phyloP scores from a whole-genome alignment of 2,329 filamentous ascomycete genomes.

The Plectosphaerella sp. region DNA sequence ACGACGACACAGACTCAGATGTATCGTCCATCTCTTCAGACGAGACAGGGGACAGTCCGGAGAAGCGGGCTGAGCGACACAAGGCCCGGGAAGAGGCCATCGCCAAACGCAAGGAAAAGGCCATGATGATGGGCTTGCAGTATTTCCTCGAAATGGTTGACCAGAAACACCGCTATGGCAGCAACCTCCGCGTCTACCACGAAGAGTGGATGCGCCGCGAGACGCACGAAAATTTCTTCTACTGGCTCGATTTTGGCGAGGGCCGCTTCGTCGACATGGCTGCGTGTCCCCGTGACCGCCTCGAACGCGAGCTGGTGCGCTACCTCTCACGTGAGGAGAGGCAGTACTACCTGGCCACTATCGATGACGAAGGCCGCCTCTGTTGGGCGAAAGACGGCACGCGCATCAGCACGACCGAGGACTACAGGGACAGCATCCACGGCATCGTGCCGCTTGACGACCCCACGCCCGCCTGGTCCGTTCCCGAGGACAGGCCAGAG shows the following conservation, averaged over 20 bases:
- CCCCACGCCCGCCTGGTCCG: conserved; percentile 48
- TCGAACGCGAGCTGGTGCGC: conserved; percentile 76
- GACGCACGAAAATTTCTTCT: conserved; percentile 87
- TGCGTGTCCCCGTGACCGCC: conserved; percentile 65
- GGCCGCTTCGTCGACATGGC: conserved; percentile 67
- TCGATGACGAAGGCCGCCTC: conserved; percentile 71
- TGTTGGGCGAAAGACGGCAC: conserved; percentile 82
- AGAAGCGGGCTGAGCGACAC: conserved; percentile 31
- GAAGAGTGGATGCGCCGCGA: conserved; percentile 74
- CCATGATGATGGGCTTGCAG: conserved; percentile 77
- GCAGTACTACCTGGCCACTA: conserved; percentile 71
- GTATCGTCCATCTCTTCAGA: conserved; percentile 19
- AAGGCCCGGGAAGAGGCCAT: conserved; percentile 44
- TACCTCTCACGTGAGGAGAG: conserved; percentile 82
- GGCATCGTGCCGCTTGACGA: conserved; percentile 65
- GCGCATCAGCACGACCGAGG: conserved; percentile 69
- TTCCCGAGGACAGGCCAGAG: conserved; percentile 20
- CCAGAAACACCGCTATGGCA: conserved; percentile 81
- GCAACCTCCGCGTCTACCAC: conserved; percentile 77
- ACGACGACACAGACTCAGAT: conserved; percentile 44
- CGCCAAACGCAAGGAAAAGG: conserved; percentile 56
- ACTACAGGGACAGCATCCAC: conserved; percentile 75
- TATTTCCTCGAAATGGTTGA: conserved; percentile 88
- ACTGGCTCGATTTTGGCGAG: conserved; percentile 83
- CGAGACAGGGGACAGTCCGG: conserved; percentile 24